Conservation (phyloP, 2,329 filamentous ascomycete species). For the Penicillium sp. region DNA sequence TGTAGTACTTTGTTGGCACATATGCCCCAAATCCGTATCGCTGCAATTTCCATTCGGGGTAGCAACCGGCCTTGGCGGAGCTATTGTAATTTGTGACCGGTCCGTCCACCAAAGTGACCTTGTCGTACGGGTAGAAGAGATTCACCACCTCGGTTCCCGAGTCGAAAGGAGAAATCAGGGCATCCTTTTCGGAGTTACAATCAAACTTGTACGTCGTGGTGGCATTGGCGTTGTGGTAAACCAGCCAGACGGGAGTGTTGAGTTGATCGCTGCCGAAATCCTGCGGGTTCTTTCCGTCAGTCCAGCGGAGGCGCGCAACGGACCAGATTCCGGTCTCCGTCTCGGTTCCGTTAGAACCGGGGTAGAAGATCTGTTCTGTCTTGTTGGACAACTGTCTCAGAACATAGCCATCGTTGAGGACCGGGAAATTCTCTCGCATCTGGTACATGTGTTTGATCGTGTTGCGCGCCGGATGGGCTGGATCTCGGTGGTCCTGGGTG, state of each 20-base stretch:
- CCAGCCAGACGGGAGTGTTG: conserved; percentile 42
- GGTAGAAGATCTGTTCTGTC: conserved; percentile 45
- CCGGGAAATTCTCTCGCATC: conserved; percentile 52
- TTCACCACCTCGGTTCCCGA: conserved; percentile 53
- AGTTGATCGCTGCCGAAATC: conserved; percentile 38
- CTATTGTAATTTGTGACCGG: conserved; percentile 41
- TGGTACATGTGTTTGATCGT: conserved; percentile 58
- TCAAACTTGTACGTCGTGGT: conserved; percentile 52
- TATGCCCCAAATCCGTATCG: conserved; percentile 57
- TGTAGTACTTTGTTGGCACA: conserved; percentile 48
- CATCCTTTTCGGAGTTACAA: conserved; percentile 43
- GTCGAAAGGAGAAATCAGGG: conserved; percentile 53
- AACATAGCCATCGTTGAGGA: conserved; percentile 54
- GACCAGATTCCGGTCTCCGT: conserved; percentile 59
- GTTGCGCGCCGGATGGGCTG: conserved; percentile 55
- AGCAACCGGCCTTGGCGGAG: conserved; percentile 49
- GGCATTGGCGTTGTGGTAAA: conserved; percentile 43
- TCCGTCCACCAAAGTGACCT: conserved; percentile 46
- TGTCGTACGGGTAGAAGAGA: conserved; percentile 56
- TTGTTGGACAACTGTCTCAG: conserved; percentile 52
- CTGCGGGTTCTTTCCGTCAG: conserved; percentile 38
- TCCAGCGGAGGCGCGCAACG: conserved; percentile 46
- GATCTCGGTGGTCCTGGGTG: conserved; percentile 57
- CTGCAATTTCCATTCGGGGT: conserved; percentile 48
- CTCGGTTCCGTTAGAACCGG: conserved; percentile 47